Evolutionary conservation across 352 stramenopile species (phyloP), one percentile per base, ranked within the genome.

Genomic region (Globisporangium takayamanum): DNA sequence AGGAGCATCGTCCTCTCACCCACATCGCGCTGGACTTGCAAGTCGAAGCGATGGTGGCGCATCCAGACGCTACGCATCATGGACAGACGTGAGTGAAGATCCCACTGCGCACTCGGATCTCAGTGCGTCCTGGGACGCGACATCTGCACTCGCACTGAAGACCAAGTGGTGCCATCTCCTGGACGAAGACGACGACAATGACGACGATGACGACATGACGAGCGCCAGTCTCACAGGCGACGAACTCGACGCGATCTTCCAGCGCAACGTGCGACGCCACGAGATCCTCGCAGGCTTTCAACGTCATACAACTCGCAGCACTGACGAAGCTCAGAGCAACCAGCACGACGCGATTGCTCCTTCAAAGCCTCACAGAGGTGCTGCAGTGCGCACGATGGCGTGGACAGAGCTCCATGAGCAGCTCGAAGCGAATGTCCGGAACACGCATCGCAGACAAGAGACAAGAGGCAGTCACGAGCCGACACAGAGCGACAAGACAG

Each of bases 211-310:
- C 0, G 39, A 57, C 12, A 28, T 49, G 0, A 42, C 45, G 1
- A 45, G 45, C 22, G 56, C 52, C 12, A 86, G 69, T 55, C 44
- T 85, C 12, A 62, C 70, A 10, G 78, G 73, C 0, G 72, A 78
- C 25, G 65, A 79, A 47, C 73, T 86, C 7, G 72, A 85, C 57
- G 67, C 67, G 10, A 73, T 86, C 33, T 88, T 88, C 56, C 75
- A 83, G 53, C 73, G 78, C 3, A 88, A 88, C 51, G 52, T 88
- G 6, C 67, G 73, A 18, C 76, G 75, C 2, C 74, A 88, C 53
- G 78, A 86, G 49, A 88, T 88, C 25, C 72, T 88, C 18, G 30
- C 72, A 0, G 66, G 73, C 1, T 88, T 88, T 42, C 69, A 86
- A 36, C 62, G 30, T 36, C 64, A 55, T 14, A 42, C 51, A 25